These are phyloP conservation scores for Tetraselmis chui DNA, from an alignment of 139 green algal species.

Conservation along the genomic window DNA sequence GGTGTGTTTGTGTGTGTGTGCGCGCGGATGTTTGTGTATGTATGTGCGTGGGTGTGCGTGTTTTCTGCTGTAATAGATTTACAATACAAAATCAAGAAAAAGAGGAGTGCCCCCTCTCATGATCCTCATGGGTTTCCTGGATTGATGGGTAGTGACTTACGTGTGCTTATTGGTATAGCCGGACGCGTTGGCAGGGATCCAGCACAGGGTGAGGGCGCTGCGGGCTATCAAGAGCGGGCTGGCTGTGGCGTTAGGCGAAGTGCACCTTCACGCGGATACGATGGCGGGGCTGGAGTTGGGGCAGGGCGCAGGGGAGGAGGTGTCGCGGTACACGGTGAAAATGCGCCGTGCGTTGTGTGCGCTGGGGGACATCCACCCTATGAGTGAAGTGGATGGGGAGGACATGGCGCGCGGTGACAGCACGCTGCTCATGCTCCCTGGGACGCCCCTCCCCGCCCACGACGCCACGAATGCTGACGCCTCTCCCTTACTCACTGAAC, in stretches of 20 bases:
- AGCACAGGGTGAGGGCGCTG: slow-evolving; percentile 1
- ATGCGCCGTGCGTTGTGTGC: not conserved
- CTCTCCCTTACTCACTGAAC: too few species aligned
- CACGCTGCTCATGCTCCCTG: not conserved
- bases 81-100: too few species aligned
- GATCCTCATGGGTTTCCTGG: too few species aligned
- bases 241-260: slow-evolving; percentile 1
- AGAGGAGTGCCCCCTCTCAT: too few species aligned
- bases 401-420: not conserved
- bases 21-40: too few species aligned
- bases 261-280: not conserved
- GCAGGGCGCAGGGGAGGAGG: not conserved
- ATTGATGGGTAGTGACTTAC: too few species aligned
- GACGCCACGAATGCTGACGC: too few species aligned
- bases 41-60: too few species aligned
- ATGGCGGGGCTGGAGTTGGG: not conserved
- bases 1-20: too few species aligned
- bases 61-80: too few species aligned
- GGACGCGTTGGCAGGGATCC: not conserved
- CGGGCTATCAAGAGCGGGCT: not conserved
- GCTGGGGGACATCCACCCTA: not conserved
- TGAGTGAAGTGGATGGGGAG: not conserved
- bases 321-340: not conserved
- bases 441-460: not conserved
- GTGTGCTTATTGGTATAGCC: too few species aligned